Conservation (phyloP, 2,329 filamentous ascomycete genomes). For the Aspergillus aculeatus region DNA sequence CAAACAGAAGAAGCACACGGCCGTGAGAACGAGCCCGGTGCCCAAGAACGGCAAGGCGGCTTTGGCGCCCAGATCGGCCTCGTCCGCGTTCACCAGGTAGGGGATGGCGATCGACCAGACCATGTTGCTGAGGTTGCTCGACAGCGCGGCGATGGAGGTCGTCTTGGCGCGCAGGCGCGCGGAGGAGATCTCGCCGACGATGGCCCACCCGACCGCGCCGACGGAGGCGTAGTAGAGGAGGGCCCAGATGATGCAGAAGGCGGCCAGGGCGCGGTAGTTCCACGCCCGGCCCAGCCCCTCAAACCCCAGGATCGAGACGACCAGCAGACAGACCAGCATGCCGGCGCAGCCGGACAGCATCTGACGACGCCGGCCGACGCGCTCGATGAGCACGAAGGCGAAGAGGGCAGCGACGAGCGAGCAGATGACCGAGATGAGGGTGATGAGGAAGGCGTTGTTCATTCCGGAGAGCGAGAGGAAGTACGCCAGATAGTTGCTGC, state of each 20-base stretch:
- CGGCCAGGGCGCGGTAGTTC: neutral
- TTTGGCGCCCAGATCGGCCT: neutral
- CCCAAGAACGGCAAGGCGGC: neutral
- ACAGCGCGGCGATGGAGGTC: neutral
- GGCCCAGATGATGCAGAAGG: conserved; percentile 3
- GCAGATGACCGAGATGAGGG: neutral
- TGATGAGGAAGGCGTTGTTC: neutral
- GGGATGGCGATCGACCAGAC: conserved; percentile 1
- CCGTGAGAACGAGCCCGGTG: neutral
- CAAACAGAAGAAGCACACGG: neutral
- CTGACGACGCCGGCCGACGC: neutral
- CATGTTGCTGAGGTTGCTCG: neutral
- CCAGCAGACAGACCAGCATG: neutral
- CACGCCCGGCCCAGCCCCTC: neutral
- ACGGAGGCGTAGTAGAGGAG: neutral
- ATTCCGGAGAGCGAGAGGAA: neutral
- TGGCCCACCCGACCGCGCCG: conserved; percentile 1
- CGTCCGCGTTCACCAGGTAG: neutral
- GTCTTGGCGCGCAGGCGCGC: conserved; percentile 1
- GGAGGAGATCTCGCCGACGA: conserved; percentile 1
- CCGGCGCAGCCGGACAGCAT: neutral
- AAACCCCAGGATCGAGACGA: neutral
- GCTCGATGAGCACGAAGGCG: neutral
- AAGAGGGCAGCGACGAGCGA: neutral
- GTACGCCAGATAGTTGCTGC: conserved; percentile 1